These are phyloP conservation scores for Starmerella sp. DNA, from an alignment of 805 yeast genomes.

Conservation along the genomic window DNA sequence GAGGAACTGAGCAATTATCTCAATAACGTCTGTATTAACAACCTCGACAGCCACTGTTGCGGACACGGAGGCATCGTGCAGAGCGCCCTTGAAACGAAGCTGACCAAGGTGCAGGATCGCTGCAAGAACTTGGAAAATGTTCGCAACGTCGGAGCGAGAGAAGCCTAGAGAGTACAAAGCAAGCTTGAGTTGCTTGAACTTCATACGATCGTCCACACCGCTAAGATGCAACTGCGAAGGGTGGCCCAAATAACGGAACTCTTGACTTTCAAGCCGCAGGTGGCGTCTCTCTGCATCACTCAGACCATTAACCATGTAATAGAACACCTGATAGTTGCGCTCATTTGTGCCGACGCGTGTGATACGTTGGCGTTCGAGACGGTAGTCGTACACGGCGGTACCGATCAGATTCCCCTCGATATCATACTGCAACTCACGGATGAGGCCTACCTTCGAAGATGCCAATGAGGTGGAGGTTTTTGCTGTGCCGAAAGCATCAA, in stretches of 20 bases:
- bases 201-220: conserved; percentile 40
- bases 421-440: conserved; percentile 43
- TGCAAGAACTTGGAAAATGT: conserved; percentile 39
- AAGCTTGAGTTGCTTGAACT: conserved; percentile 38
- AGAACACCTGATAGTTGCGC: conserved; percentile 49
- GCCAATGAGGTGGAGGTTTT: conserved; percentile 28
- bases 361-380: conserved; percentile 45
- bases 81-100: conserved; percentile 28
- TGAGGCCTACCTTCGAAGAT: conserved; percentile 46
- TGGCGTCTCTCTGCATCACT: conserved; percentile 33
- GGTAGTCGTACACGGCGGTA: conserved; percentile 43
- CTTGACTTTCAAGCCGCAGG: conserved; percentile 32
- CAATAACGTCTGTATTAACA: conserved; percentile 28
- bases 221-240: conserved; percentile 32
- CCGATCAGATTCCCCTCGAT: conserved; percentile 38
- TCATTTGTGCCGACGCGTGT: conserved; percentile 41
- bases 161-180: conserved; percentile 43
- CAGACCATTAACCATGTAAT: conserved; percentile 43
- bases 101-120: conserved; percentile 37
- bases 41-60: conserved; percentile 31
- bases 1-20: conserved; percentile 30
- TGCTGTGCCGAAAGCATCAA: conserved; percentile 33
- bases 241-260: conserved; percentile 37
- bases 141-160: conserved; percentile 36
- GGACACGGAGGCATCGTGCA: conserved; percentile 29